Evolutionary conservation across 495 filamentous ascomycete genomes (phyloP), one percentile per base, ranked within the genome.

Genomic region (Trichoderma virens): DNA sequence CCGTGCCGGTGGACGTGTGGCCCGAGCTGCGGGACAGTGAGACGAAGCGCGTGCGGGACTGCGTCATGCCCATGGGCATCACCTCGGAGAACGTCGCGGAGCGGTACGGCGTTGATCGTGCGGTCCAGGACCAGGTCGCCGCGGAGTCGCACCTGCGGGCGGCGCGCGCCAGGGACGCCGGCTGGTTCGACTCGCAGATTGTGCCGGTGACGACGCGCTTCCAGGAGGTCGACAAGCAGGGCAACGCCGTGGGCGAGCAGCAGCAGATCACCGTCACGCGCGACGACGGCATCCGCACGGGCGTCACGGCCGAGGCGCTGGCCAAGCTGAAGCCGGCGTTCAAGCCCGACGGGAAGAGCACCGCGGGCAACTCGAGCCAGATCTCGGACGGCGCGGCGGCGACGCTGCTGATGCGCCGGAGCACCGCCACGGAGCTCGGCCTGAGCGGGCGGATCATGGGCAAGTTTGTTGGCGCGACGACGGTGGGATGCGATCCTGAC

Each of bases 51-150:
- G 88, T 90, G 8, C 72, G 81, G 43, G 92, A 96, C 71, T 96
- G 92, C 69, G 86, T 96, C 70, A 94, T 95, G 92, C 85, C 86
- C 63, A 97, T 97, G 93, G 92, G 93, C 0, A 70, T 93, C 51
- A 97, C 93, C n/a, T 85, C 85, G 28, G 93, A 97, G 80, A 96
- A 96, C 68, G 92, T 97, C 11, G 90, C 92, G 0, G 75, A 77
- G 66, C 78, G 92, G 60, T 93, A 96, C 67, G 84, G 84, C 5
- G 81, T 97, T n/a, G 78, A 73, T 11, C 74, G 93, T 23, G 79
- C 74, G 5, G 91, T 93, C 65, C 92, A 96, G 78, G 93, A 97
- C 72, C 86, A 78, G 5, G 92, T 96, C 64, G 91, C 92, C 0
- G 88, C 86, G 25, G 78, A 81, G 66, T 88, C 84, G 18, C 93